Base-by-base conservation (phyloP, 768 basidiomycete species). In the Suillus subaureus region DNA sequence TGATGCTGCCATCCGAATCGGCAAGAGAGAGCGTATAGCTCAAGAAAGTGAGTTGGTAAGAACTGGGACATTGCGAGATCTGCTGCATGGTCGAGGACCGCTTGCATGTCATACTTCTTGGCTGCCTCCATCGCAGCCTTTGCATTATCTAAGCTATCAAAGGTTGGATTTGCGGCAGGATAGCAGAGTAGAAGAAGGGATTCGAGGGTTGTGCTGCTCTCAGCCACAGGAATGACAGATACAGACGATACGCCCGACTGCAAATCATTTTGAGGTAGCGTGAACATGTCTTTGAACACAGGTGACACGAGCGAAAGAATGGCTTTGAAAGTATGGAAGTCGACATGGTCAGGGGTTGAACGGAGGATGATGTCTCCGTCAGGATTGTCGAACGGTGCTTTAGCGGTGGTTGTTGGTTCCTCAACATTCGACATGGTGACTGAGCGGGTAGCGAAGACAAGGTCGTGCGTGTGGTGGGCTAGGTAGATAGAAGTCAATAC, bases 171-270 rank as follows among this genome's bases (percentile, higher is more conserved):
- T 13, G 47, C 37, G 13, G 35, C 39, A 57, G 84, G 83, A 54
- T 82, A 79, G 69, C 81, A 80, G 33, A 81, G 73, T 9, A 78
- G 72, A 6, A 85, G 77, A 7, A 83, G 68, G 11, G 74, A 65
- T 37, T 72, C 63, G 39, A 85, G 66, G 1, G 79, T 79, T 8
- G 70, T 71, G 60, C 71, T 74, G 66, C 79, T 75, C 70, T 85
- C 84, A 37, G 77, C 64, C 74, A 83, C 76, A 35, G 78, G 72
- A 37, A 84, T 75, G 40, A 82, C 70, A 33, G 80, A 75, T 8
- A 75, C 67, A 12, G 65, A 42, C 9, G 37, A 40, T 60, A 5
- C 9, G 6, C 16, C 68, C 74, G 55, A 73, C 70, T 56, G 52
- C 31, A 15, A 16, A n/a, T 61, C 43, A 64, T 42, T 43, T 2